These are phyloP conservation scores for Neospermospora avenae DNA, from an alignment of 2,329 filamentous ascomycete species.

Conservation along the genomic window DNA sequence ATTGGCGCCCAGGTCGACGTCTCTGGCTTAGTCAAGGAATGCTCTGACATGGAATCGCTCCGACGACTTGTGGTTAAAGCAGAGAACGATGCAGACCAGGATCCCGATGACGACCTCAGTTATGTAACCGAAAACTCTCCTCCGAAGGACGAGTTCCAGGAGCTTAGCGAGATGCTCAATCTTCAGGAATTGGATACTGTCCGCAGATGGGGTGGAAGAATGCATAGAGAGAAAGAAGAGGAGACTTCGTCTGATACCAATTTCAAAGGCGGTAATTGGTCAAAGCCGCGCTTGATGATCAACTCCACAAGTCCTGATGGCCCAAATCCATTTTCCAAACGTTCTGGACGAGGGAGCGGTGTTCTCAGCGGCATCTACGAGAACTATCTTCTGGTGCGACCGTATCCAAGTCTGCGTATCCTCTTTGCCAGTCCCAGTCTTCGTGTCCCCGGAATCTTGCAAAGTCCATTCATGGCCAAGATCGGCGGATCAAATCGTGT, in stretches of 20 bases:
- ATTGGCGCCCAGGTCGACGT: slow-evolving; percentile 65
- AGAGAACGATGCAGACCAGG: slow-evolving; percentile 32
- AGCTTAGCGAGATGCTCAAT: slow-evolving; percentile 68
- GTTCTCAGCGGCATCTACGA: slow-evolving; percentile 45
- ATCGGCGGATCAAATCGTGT: slow-evolving; percentile 49
- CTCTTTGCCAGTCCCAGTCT: slow-evolving; percentile 67
- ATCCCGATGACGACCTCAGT: slow-evolving; percentile 15
- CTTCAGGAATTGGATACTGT: slow-evolving; percentile 63
- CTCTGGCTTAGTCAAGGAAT: slow-evolving; percentile 60
- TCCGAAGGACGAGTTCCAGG: slow-evolving; percentile 60
- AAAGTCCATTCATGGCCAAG: slow-evolving; percentile 53
- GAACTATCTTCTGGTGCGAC: slow-evolving; percentile 62
- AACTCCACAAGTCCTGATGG: slow-evolving; percentile 35
- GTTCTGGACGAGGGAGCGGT: slow-evolving; percentile 27
- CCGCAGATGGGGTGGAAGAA: slow-evolving; percentile 58
- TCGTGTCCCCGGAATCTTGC: slow-evolving; percentile 64
- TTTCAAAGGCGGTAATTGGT: slow-evolving; percentile 35
- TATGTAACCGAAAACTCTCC: slow-evolving; percentile 10
- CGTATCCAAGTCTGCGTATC: slow-evolving; percentile 62
- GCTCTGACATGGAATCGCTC: slow-evolving; percentile 57
- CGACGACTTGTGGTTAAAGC: slow-evolving; percentile 42
- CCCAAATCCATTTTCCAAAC: not conserved
- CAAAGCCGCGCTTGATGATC: slow-evolving; percentile 42
- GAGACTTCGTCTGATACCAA: slow-evolving; percentile 41
- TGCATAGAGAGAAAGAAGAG: slow-evolving; percentile 51